Evolutionary conservation across 2,329 filamentous ascomycete species (phyloP), one percentile per base, ranked within the genome.

Genomic region (Ophiostoma novo-ulmi): DNA sequence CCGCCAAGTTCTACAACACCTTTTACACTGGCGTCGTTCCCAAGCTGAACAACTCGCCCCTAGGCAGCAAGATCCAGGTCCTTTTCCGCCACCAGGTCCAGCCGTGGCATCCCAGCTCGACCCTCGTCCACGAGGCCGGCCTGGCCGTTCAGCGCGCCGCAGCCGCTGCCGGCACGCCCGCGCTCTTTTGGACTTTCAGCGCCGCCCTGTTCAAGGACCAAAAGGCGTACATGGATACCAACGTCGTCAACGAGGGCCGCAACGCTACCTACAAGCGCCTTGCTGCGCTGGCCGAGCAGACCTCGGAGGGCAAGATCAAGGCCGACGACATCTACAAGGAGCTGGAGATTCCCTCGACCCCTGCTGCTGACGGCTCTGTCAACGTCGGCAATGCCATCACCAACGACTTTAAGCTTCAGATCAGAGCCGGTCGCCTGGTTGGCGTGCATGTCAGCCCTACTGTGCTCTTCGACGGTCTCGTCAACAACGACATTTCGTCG

Each of bases 361-460:
- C 90, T 0, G 87, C 79, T 4, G 81, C 84, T 63, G 89, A 92
- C 75, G 92, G 90, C 0, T 81, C 84, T 41, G 79, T 93, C 78
- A 98, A 98, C 78, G 79, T 78, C 10, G 94, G 94, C 0, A 97
- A 98, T 78, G 82, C 83, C 71, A 90, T 96, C 69, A 97, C 94
- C 35, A 86, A 91, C 78, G 93, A 97, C 79, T 80, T 97, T 70
- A 97, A 97, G 84, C 80, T 92, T 67, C 82, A 94, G 76, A 88
- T 94, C 73, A 96, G 94, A 85, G 89, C 89, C 79, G 86, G 92
- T 76, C 84, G 94, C 63, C 80, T 95, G 75, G 86, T 91, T 10
- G 91, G 94, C 14, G 88, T 97, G 63, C 94, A 98, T 82, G 92
- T 97, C 58, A 94, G 92, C 61, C 94, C 94, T 1, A 97, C 94